A percentile compares a stretch with the other conserved stretches of the same genome.
These are phyloP conservation scores for Raffaelea albimanens DNA, from an alignment of 2,329 filamentous ascomycete genomes.

Conservation along the genomic window DNA sequence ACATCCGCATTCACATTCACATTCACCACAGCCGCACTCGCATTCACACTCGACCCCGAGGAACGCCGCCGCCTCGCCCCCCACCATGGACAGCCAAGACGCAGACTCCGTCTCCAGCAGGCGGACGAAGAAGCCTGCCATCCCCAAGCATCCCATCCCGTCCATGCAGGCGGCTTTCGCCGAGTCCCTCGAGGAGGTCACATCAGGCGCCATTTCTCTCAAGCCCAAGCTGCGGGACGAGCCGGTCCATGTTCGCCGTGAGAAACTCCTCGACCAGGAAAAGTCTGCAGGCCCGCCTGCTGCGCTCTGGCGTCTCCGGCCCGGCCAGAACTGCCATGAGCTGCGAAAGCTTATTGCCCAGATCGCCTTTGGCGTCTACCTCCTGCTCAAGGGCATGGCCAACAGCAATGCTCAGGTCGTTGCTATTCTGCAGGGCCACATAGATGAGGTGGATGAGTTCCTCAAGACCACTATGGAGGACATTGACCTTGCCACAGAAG, in stretches of 20 bases:
- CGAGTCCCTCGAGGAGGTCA: constrained; percentile 69
- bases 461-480: constrained; percentile 80
- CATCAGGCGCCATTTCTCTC: constrained; percentile 31
- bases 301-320: constrained; percentile 65
- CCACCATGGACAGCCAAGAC: not conserved
- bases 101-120: not conserved
- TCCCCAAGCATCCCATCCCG: constrained; percentile 57
- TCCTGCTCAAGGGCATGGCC: constrained; percentile 74
- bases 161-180: constrained; percentile 75
- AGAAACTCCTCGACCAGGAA: constrained; percentile 56
- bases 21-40: not conserved
- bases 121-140: constrained; percentile 7
- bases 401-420: constrained; percentile 85
- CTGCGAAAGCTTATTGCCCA: constrained; percentile 85
- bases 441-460: constrained; percentile 89
- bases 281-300: constrained; percentile 63
- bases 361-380: constrained; percentile 86
- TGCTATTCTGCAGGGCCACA: constrained; percentile 79
- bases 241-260: constrained; percentile 53
- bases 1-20: not conserved
- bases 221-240: constrained; percentile 45
- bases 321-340: constrained; percentile 73
- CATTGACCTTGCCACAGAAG: constrained; percentile 65
- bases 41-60: not conserved
- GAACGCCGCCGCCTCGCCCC: not conserved